These are phyloP conservation scores for Alternaria sp. DNA, from an alignment of 2,329 filamentous ascomycete genomes.

Conservation along the genomic window DNA sequence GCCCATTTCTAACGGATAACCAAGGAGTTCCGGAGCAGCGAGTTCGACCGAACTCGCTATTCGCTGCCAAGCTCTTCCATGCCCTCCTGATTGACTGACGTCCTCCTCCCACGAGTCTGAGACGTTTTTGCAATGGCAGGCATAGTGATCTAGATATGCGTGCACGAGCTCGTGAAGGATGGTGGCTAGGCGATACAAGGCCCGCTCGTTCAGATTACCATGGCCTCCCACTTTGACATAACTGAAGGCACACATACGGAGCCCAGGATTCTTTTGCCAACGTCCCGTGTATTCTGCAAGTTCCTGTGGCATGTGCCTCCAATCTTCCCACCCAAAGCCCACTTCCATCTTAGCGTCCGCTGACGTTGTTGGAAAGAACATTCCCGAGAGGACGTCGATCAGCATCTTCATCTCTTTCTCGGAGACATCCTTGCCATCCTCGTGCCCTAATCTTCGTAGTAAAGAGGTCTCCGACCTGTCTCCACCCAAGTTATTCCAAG, in stretches of 20 bases:
- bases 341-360: too few relatives aligned
- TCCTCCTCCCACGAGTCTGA: rapidly evolving
- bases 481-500: rapidly evolving
- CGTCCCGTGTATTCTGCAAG: too few relatives aligned
- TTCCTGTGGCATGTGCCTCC: too few relatives aligned
- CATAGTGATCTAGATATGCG: background rate
- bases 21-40: background rate
- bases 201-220: too few relatives aligned
- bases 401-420: background rate
- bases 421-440: background rate
- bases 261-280: too few relatives aligned
- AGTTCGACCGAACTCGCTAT: background rate
- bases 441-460: background rate
- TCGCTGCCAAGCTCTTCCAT: background rate
- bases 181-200: too few relatives aligned
- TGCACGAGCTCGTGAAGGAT: background rate
- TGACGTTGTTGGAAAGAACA: too few relatives aligned
- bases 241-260: too few relatives aligned
- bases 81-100: rapidly evolving
- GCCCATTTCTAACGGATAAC: background rate
- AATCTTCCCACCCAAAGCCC: too few relatives aligned
- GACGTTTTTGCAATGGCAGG: background rate
- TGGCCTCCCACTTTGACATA: too few relatives aligned
- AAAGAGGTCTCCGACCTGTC: background rate
- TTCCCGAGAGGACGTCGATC: background rate